A percentile compares a stretch with the other conserved stretches of the same genome.
Conservation (phyloP, 257 asterid species). For the Capsicum rhomboideum region DNA sequence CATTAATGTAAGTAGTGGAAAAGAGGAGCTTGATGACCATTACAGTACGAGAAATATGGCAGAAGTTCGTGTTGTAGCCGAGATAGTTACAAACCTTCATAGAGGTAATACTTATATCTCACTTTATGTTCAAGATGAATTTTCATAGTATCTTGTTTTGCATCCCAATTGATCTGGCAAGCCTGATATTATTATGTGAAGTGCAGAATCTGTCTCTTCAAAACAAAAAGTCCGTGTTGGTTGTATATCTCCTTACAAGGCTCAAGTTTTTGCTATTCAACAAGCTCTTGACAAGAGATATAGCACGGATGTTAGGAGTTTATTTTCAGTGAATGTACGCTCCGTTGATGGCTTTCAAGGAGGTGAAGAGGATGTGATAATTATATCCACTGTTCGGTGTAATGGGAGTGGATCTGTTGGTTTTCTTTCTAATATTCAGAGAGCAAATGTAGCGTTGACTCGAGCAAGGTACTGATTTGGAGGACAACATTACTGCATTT, state of each 20-base stretch:
- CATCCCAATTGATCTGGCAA: no score
- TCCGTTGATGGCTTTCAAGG: conserved; percentile 86
- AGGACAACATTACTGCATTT: conserved; percentile 21
- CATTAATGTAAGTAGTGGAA: conserved; percentile 39
- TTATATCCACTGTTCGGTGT: conserved; percentile 62
- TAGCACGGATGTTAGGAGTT: conserved; percentile 31
- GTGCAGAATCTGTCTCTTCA: conserved; percentile 27
- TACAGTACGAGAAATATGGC: conserved; percentile 37
- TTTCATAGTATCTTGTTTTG: neutral
- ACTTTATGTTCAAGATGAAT: conserved; percentile 1
- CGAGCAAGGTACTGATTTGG: conserved; percentile 47
- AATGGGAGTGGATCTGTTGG: conserved; percentile 55
- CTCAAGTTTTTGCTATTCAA: conserved; percentile 53
- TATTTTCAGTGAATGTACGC: conserved; percentile 47
- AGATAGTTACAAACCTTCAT: conserved; percentile 44
- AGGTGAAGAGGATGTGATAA: conserved; percentile 68
- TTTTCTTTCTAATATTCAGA: conserved; percentile 49
- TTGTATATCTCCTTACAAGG: conserved; percentile 77
- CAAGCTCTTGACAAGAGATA: conserved; percentile 38
- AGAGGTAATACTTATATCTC: conserved; percentile 20
- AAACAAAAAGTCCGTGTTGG: conserved; percentile 47
- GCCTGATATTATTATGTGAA: neutral
- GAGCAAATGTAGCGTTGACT: conserved; percentile 62
- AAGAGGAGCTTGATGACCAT: conserved; percentile 31
- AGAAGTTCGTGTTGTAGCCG: conserved; percentile 41